Evolutionary conservation across 1,284 basidiomycete genomes (phyloP).

Genomic region (Cutaneotrichosporon mucoides): DNA sequence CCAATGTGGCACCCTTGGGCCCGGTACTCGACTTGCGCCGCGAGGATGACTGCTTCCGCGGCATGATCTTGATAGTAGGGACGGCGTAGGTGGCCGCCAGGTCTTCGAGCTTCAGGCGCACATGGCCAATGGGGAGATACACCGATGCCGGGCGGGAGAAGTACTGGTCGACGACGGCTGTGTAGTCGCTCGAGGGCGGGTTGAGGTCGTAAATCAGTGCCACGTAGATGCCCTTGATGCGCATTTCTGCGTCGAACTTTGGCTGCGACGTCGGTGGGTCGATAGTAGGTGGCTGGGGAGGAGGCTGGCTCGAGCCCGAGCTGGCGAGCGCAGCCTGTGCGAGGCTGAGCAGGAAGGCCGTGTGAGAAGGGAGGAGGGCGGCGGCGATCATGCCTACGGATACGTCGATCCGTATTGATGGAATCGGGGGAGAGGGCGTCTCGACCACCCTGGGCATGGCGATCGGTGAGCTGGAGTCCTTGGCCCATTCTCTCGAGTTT

Average conservation of each 20-base stretch:
- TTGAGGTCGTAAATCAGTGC: constrained; percentile 34
- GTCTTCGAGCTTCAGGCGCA: constrained; percentile 38
- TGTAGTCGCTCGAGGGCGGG: constrained; percentile 2
- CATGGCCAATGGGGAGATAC: constrained; percentile 36
- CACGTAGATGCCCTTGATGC: constrained; percentile 30
- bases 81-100: constrained; percentile 23
- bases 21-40: constrained; percentile 5
- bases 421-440: constrained; percentile 9
- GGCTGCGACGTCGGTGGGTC: constrained; percentile 7
- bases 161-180: constrained; percentile 17
- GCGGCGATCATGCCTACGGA: constrained; percentile 29
- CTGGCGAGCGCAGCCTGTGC: constrained; percentile 8
- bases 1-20: constrained; percentile 18
- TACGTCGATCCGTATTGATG: constrained; percentile 24
- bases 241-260: constrained; percentile 21
- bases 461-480: constrained; percentile 1
- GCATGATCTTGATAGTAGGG: constrained; percentile 2
- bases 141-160: constrained; percentile 32
- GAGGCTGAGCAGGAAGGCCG: constrained; percentile 25
- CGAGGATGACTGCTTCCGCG: neutral
- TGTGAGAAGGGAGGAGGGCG: constrained; percentile 30
- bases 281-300: neutral
- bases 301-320: neutral
- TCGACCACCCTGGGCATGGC: constrained; percentile 3
- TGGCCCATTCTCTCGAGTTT: neutral